phyloP scores from a whole-genome alignment of 345 rosid genomes.

The Salix udensis region DNA sequence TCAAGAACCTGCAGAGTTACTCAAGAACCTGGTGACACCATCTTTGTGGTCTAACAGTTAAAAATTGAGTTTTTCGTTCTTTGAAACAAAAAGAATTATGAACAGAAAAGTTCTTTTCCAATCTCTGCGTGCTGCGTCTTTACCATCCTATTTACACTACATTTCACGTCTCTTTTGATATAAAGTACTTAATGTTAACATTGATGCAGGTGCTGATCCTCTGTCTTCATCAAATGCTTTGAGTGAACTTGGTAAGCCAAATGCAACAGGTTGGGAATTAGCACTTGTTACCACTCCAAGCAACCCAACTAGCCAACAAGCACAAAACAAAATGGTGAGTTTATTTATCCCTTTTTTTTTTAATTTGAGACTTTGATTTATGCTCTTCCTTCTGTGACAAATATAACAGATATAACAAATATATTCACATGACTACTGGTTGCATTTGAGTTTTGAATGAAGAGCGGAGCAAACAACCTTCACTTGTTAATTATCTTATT shows the following conservation, averaged over 20 bases:
- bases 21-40: background rate
- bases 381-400: background rate
- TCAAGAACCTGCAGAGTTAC: background rate
- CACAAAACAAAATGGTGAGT: conserved; percentile 58
- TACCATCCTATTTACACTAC: background rate
- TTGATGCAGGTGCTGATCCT: conserved; percentile 39
- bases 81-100: background rate
- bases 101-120: no score
- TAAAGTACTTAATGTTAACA: background rate
- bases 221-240: conserved; percentile 42
- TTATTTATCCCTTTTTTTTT: background rate
- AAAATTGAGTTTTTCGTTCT: background rate
- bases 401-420: background rate
- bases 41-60: background rate
- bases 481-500: background rate
- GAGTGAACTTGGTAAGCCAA: conserved; percentile 37
- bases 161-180: background rate
- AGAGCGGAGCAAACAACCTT: background rate
- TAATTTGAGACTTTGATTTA: background rate
- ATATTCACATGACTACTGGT: background rate
- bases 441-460: background rate
- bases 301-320: conserved; percentile 31
- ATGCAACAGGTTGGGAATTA: conserved; percentile 88
- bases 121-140: background rate
- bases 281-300: conserved; percentile 78